Evolutionary conservation across 2,329 filamentous ascomycete genomes (phyloP).

Genomic region (Cladobotryum protrusum): DNA sequence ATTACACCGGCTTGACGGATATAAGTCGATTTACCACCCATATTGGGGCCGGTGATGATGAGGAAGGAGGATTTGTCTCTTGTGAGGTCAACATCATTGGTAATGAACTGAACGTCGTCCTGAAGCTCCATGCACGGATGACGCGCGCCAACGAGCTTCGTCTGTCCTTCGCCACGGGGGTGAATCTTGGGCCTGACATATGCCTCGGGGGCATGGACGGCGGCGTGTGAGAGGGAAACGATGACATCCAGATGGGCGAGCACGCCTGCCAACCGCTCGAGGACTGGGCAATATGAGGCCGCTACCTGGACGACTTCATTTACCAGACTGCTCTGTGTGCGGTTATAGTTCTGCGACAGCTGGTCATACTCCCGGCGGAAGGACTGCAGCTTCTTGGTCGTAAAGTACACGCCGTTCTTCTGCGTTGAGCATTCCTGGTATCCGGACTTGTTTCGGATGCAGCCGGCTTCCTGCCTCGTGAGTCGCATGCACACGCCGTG

Average conservation of each 20-base stretch:
- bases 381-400: slow-evolving; percentile 71
- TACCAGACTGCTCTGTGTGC: slow-evolving; percentile 85
- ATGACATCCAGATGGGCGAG: slow-evolving; percentile 94
- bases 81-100: slow-evolving; percentile 82
- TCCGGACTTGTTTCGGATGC: slow-evolving; percentile 82
- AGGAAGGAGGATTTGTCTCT: slow-evolving; percentile 81
- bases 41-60: slow-evolving; percentile 96
- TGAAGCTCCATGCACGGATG: slow-evolving; percentile 99
- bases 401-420: slow-evolving; percentile 99
- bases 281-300: slow-evolving; percentile 86
- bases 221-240: slow-evolving; percentile 85
- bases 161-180: slow-evolving; percentile 78
- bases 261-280: slow-evolving; percentile 82
- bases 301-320: slow-evolving; percentile 89
- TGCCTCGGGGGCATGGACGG: slow-evolving; percentile 83
- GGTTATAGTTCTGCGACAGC: slow-evolving; percentile 88
- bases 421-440: slow-evolving; percentile 97
- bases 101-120: slow-evolving; percentile 97
- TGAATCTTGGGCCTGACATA: slow-evolving; percentile 92
- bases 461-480: slow-evolving; percentile 83
- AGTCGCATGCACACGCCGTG: slow-evolving; percentile 96
- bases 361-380: slow-evolving; percentile 90
- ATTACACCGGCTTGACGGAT: slow-evolving; percentile 97
- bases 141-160: slow-evolving; percentile 82
- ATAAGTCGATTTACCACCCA: slow-evolving; percentile 98